Evolutionary conservation across 345 rosid species (phyloP).

Genomic region (Bruguiera sexangula): DNA sequence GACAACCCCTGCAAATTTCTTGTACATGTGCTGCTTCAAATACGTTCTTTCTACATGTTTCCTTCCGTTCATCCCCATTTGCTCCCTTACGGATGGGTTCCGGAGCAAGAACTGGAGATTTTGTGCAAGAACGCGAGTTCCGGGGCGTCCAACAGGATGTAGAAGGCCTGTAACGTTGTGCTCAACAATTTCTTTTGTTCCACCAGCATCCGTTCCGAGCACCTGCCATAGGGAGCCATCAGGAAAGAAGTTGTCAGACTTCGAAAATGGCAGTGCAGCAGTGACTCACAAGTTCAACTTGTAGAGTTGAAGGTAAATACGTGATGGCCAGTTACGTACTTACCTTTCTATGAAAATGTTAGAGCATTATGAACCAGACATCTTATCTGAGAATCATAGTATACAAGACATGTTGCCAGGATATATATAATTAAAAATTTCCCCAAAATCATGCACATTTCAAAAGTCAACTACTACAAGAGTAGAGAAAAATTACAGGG

Average conservation of each 20-base stretch:
- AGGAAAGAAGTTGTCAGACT: too few species aligned
- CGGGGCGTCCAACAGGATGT: constrained; percentile 64
- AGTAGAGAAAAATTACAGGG: background rate
- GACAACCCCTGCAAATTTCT: constrained; percentile 65
- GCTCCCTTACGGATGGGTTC: constrained; percentile 47
- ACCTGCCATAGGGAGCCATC: constrained; percentile 38
- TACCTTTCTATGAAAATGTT: too few species aligned
- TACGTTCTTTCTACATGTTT: constrained; percentile 56
- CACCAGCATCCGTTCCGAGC: constrained; percentile 91
- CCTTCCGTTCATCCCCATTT: constrained; percentile 68
- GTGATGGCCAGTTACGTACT: too few species aligned
- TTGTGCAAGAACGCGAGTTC: constrained; percentile 49
- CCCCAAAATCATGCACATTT: too few species aligned
- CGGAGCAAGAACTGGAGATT: constrained; percentile 52
- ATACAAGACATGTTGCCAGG: too few species aligned
- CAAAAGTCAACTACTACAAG: too few species aligned
- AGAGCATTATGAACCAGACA: too few species aligned
- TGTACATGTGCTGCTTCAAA: constrained; percentile 89
- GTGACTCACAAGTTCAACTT: too few species aligned
- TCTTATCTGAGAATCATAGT: too few species aligned
- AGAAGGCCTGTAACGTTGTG: constrained; percentile 81
- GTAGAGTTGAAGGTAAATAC: too few species aligned
- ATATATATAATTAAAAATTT: too few species aligned
- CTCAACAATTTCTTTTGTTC: constrained; percentile 78
- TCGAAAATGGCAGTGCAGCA: too few species aligned